Evolutionary conservation across 1,139 yeast genomes (phyloP).

Genomic region (Waltiozyma solani): DNA sequence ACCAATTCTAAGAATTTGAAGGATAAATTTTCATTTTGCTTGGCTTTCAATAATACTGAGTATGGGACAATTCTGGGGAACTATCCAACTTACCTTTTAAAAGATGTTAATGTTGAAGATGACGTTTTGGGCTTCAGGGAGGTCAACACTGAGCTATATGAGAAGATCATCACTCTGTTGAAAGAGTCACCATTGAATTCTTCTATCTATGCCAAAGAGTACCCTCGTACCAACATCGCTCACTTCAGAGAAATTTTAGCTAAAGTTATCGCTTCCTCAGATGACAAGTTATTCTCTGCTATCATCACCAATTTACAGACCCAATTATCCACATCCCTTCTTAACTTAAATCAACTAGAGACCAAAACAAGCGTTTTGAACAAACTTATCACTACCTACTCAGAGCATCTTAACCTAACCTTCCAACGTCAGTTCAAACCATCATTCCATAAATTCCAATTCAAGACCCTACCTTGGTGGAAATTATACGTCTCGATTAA

Average conservation of each 20-base stretch:
- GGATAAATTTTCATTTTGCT: neutral
- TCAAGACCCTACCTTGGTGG: conserved; percentile 17
- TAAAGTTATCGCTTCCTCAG: conserved; percentile 1
- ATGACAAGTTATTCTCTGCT: neutral
- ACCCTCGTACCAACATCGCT: conserved; percentile 8
- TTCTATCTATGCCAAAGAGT: conserved; percentile 15
- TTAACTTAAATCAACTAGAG: conserved; percentile 5
- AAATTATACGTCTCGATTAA: conserved; percentile 11
- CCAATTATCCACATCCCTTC: conserved; percentile 7
- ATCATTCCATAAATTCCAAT: conserved; percentile 18
- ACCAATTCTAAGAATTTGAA: neutral
- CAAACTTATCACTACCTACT: neutral
- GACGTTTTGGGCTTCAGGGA: conserved; percentile 11
- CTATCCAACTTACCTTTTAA: conserved; percentile 1
- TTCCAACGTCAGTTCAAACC: conserved; percentile 21
- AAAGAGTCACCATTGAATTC: conserved; percentile 20
- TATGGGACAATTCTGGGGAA: neutral
- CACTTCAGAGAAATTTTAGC: conserved; percentile 6
- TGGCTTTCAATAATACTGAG: neutral
- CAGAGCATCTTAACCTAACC: conserved; percentile 7
- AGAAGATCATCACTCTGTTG: conserved; percentile 14
- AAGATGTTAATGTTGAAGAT: conserved; percentile 4
- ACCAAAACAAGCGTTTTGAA: conserved; percentile 4
- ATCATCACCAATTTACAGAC: neutral
- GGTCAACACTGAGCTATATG: conserved; percentile 17